Evolutionary conservation across 2,329 filamentous ascomycete species (phyloP), one percentile per base, ranked within the genome.

Genomic region (Stagonosporopsis rhizophila): DNA sequence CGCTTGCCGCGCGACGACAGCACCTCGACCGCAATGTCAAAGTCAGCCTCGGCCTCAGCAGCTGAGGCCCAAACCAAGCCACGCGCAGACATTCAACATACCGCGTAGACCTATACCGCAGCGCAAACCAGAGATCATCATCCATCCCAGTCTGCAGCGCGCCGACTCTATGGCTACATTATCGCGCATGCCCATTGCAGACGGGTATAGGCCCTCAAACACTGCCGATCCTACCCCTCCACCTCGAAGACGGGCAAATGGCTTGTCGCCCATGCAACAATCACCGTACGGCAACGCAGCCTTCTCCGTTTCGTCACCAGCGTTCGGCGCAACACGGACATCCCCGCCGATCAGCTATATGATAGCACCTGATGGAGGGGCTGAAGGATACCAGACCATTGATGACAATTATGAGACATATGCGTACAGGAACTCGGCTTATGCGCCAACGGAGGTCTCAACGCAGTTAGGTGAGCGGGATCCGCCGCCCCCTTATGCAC

Each of bases 131-230:
- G 55, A 67, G 20, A 66, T 67, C 34, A 65, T 71, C 22, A 65
- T 73, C 22, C 66, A 71, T 38, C 71, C 72, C 6, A 58, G 59
- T 8, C 64, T 74, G 15, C 66, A 72, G 46, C 71, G 72, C 19
- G 60, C 64, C 23, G 69, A 74, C 30, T 73, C 71, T 6, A 72
- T 71, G 41, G 69, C 71, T 9, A 75, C 69, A 2, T 49, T 75
- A 19, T 73, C 70, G 11, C 62, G 66, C 39, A 75, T 75, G 70
- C 71, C 71, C 14, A 66, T 75, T 25, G 71, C 72, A 8, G 68
- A 75, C 44, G 72, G 72, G 7, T 66, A 55, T 19, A 61, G 65
- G 27, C 69, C 69, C 8, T 58, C 59, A 19, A 58, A 68, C 32
- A 17, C 58, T 1, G 6, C 48, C 9, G 41, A 48, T 8, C 58